A percentile compares a stretch with the other conserved stretches of the same genome.
Evolutionary conservation across 768 basidiomycete species (phyloP).

Genomic region (Russula brevipes): DNA sequence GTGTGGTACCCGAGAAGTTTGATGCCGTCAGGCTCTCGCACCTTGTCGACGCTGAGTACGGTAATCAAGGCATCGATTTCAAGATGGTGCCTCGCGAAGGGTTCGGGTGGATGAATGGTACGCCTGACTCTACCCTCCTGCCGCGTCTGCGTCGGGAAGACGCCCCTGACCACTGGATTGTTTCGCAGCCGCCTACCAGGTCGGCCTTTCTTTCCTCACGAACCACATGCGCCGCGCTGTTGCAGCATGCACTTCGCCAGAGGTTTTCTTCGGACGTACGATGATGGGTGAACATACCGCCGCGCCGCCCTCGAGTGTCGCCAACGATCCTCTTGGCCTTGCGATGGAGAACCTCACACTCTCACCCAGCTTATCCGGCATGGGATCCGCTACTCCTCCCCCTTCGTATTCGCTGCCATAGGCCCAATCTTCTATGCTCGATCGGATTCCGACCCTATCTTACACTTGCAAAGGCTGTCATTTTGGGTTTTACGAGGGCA

Average conservation of each 20-base stretch:
- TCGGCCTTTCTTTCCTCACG: conserved; percentile 91
- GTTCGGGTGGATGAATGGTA: conserved; percentile 98
- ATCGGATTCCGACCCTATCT: not conserved
- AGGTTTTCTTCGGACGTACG: conserved; percentile 67
- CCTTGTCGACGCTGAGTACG: conserved; percentile 95
- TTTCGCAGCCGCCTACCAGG: conserved; percentile 81
- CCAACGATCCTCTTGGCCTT: conserved; percentile 36
- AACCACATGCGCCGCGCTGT: conserved; percentile 94
- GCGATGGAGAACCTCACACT: conserved; percentile 36
- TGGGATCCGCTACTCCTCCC: conserved; percentile 14
- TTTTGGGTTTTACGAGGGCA: not conserved
- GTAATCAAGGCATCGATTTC: conserved; percentile 95
- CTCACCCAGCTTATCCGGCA: conserved; percentile 7
- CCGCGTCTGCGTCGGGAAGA: not conserved
- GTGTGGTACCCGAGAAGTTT: conserved; percentile 98
- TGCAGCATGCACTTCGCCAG: conserved; percentile 89
- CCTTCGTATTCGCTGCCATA: conserved; percentile 21
- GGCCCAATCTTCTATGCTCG: not conserved
- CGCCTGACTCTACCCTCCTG: conserved; percentile 27
- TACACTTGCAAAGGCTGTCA: not conserved
- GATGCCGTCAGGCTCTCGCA: conserved; percentile 95
- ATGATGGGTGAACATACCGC: conserved; percentile 36
- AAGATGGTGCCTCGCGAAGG: conserved; percentile 96
- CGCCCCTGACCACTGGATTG: conserved; percentile 2
- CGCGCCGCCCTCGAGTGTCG: conserved; percentile 31